phyloP scores from a whole-genome alignment of 2,329 filamentous ascomycete species.

The Endoconidiophora laricicola region DNA sequence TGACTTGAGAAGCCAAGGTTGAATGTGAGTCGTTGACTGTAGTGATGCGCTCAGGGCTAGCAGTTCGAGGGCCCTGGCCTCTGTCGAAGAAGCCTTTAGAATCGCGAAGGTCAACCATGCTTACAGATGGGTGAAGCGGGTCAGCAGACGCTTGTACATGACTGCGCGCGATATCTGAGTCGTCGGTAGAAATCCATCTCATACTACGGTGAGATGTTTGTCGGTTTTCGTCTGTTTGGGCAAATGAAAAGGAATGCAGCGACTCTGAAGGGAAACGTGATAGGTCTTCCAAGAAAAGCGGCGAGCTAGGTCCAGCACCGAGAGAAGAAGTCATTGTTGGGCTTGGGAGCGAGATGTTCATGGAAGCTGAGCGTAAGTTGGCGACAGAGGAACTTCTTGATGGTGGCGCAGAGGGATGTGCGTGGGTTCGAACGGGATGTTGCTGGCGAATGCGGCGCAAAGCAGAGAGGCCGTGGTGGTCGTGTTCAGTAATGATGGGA shows the following conservation, averaged over 20 bases:
- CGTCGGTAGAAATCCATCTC: constrained; percentile 83
- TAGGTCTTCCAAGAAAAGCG: constrained; percentile 72
- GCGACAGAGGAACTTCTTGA: constrained; percentile 42
- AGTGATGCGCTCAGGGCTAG: constrained; percentile 8
- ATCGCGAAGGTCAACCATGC: constrained; percentile 10
- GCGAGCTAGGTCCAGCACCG: constrained; percentile 47
- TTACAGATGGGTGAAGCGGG: constrained; percentile 76
- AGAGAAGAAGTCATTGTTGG: constrained; percentile 33
- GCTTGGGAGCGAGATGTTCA: constrained; percentile 48
- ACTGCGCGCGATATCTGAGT: constrained; percentile 38
- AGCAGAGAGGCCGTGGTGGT: constrained; percentile 72
- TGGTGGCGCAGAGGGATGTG: constrained; percentile 47
- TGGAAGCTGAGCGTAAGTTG: constrained; percentile 52
- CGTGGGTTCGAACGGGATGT: constrained; percentile 47
- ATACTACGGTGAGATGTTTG: constrained; percentile 48
- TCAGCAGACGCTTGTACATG: constrained; percentile 74
- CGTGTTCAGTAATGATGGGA: constrained; percentile 68
- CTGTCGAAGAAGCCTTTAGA: constrained; percentile 2
- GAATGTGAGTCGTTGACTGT: not conserved
- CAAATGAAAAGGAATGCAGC: constrained; percentile 94
- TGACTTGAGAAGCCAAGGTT: constrained; percentile 7
- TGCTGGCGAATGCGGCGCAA: constrained; percentile 88
- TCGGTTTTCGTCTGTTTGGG: constrained; percentile 82
- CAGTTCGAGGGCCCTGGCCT: constrained; percentile 7
- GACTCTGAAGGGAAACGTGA: constrained; percentile 89